Base-by-base conservation (phyloP, 1,284 basidiomycete genomes). In the Sphaerobolus stellatus region DNA sequence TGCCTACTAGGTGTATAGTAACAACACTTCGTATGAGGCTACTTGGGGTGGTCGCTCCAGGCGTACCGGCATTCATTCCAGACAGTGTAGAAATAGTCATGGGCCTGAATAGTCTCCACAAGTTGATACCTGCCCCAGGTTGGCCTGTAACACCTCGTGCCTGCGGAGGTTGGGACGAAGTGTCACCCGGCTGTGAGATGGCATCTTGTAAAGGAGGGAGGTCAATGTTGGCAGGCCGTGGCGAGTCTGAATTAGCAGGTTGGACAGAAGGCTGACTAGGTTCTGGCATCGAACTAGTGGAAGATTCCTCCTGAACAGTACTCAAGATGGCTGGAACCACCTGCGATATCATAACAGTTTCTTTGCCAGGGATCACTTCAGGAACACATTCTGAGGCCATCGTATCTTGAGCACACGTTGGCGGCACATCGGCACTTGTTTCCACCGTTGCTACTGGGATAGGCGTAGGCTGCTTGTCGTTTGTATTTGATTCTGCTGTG, bases 101-200 rank as follows among this genome's bases (percentile, higher is more conserved):
- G 71, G 90, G 91, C 33, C 87, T 78, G 65, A 88, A 90, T 62
- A 89, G 71, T 56, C 89, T 75, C 89, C 88, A 90, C 80, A 87
- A 86, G 65, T 90, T 90, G 56, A 90, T 82, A 14, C 85, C 76
- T 27, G 79, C 80, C 14, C 62, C 59, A 6, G 61, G 56, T 44
- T 64, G 54, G 38, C 59, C 52, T 33, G 56, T 52, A 22, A 49
- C 55, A 57, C 51, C 59, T 54, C 8, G 57, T 38, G 24, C 58
- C 52, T 33, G 58, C 47, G 29, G 57, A 34, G 31, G 22, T 31
- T 14, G 11, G 41, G 11, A 34, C 8, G 18, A 36, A 34, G 31
- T 25, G 18, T 14, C 14, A 49, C 16, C 29, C 8, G 18, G 48
- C 9, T 24, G 9, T 16, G 31, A 48, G 13, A 18, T 45, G 18